Conservation (phyloP, 768 basidiomycete species). For the Trametes cinnabarina region DNA sequence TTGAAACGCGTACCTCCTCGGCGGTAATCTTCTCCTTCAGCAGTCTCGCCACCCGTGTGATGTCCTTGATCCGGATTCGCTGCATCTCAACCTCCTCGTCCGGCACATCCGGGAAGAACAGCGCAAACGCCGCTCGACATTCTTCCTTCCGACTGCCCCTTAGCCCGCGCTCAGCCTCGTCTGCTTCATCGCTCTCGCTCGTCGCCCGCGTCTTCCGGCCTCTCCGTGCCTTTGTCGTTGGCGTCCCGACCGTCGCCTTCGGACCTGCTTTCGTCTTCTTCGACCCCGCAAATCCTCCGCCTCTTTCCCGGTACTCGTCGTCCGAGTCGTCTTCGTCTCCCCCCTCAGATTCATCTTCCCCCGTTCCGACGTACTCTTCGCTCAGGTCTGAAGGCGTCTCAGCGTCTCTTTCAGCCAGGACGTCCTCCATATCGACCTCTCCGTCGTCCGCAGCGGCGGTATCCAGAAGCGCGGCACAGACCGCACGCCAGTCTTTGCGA, state of each 20-base stretch:
- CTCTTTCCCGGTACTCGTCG: constrained; percentile 32
- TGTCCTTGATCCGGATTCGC: constrained; percentile 64
- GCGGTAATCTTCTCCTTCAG: constrained; percentile 70
- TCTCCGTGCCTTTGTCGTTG: neutral
- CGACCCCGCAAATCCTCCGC: constrained; percentile 4
- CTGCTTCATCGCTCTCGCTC: neutral
- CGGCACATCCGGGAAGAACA: constrained; percentile 67
- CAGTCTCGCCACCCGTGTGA: constrained; percentile 56
- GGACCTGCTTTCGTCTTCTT: constrained; percentile 3
- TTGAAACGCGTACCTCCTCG: constrained; percentile 57
- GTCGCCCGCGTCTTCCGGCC: neutral
- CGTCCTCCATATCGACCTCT: constrained; percentile 28
- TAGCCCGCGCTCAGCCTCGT: constrained; percentile 24
- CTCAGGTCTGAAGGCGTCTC: constrained; percentile 24
- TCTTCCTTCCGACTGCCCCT: constrained; percentile 52
- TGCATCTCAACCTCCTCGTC: constrained; percentile 47
- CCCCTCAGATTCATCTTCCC: constrained; percentile 19
- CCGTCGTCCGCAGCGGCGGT: constrained; percentile 27
- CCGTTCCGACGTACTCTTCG: constrained; percentile 33
- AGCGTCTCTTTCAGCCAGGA: constrained; percentile 26
- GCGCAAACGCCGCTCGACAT: constrained; percentile 58
- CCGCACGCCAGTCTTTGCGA: constrained; percentile 73
- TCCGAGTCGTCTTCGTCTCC: constrained; percentile 36
- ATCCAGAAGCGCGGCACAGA: constrained; percentile 69
- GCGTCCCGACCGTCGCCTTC: constrained; percentile 4